These are phyloP conservation scores for Plantago lanceolata DNA, from an alignment of 305 asterid genomes.

Conservation along the genomic window DNA sequence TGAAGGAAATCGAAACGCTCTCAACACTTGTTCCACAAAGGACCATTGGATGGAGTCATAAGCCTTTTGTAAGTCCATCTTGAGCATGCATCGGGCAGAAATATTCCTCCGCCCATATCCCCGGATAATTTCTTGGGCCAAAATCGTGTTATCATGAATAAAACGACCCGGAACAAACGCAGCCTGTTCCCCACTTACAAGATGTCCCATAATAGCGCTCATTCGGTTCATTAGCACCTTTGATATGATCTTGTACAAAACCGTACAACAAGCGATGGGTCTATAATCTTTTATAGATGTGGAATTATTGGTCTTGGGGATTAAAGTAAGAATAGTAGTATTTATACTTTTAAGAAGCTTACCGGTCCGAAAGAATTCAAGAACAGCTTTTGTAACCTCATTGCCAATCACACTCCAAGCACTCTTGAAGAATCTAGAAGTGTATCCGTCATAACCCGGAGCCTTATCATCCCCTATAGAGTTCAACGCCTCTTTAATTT, in stretches of 20 bases:
- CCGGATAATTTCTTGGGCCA: neutral
- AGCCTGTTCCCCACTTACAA: neutral
- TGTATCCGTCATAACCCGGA: neutral
- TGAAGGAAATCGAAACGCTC: neutral
- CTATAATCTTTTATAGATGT: neutral
- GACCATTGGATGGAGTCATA: neutral
- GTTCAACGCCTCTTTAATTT: neutral
- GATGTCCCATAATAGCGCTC: neutral
- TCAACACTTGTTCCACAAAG: neutral
- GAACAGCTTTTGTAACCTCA: neutral
- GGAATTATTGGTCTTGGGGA: neutral
- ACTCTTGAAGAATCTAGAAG: neutral
- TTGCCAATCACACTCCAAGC: neutral
- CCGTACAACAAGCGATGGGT: too few species aligned
- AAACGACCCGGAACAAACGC: neutral
- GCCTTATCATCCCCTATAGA: neutral
- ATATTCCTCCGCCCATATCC: neutral
- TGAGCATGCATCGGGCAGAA: neutral
- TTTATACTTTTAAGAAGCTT: neutral
- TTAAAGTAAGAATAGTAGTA: neutral
- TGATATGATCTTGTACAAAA: neutral
- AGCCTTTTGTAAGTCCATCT: neutral
- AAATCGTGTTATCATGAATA: neutral
- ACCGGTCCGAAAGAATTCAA: neutral
- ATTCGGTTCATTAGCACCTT: neutral